Percentiles rank a stretch among this genome's conserved stretches.
Evolutionary conservation across 805 yeast species (phyloP).

Genomic region (Candida piceae): DNA sequence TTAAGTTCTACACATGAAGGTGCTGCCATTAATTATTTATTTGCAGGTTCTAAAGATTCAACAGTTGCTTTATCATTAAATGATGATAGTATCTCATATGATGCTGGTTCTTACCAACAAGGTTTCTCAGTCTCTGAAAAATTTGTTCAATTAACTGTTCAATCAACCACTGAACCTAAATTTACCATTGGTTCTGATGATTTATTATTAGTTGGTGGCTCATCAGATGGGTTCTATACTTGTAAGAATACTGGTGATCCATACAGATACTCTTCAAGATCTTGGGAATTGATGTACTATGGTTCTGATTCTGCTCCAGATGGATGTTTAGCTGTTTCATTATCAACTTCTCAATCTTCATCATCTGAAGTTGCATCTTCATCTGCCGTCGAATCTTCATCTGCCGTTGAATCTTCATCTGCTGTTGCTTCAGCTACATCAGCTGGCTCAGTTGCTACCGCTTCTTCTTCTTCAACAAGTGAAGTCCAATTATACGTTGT

Average conservation of each 20-base stretch:
- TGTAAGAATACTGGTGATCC: slow-evolving; percentile 39
- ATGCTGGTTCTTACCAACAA: no score
- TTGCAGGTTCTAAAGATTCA: no score
- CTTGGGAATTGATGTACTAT: slow-evolving; percentile 23
- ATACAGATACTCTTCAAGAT: slow-evolving; percentile 29
- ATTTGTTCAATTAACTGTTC: background rate
- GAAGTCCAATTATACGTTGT: slow-evolving; percentile 18
- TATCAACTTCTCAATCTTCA: background rate
- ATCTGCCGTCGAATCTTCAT: slow-evolving; percentile 2
- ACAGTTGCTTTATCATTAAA: background rate
- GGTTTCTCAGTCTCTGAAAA: slow-evolving; percentile 2
- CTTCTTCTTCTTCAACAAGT: slow-evolving; percentile 2
- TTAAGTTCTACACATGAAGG: slow-evolving; percentile 38
- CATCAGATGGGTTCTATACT: slow-evolving; percentile 32
- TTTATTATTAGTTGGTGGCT: slow-evolving; percentile 24
- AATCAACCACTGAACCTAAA: no score
- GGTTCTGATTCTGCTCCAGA: slow-evolving; percentile 11
- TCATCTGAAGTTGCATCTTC: slow-evolving; percentile 1
- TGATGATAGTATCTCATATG: background rate
- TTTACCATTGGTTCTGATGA: no score
- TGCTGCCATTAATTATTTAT: slow-evolving; percentile 40
- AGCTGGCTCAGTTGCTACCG: no score
- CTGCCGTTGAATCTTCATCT: slow-evolving; percentile 3
- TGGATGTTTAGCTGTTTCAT: slow-evolving; percentile 1
- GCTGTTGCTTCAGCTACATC: slow-evolving; percentile 4